These are phyloP conservation scores for Clavispora phyllophila DNA, from an alignment of 805 yeast species.

Conservation along the genomic window DNA sequence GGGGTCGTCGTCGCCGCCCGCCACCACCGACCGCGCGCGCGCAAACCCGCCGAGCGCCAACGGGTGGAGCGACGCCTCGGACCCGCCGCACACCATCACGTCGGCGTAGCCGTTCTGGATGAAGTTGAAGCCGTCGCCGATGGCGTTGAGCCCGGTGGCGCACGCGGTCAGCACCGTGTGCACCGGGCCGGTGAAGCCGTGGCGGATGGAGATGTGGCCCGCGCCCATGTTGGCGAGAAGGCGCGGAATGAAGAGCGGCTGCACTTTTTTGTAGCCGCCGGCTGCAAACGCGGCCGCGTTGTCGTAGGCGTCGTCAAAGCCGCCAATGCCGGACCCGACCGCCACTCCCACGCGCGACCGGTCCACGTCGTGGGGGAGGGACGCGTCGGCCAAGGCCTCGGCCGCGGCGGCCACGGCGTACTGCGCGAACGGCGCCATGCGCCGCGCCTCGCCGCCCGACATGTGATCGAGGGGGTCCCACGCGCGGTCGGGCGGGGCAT, in stretches of 20 bases:
- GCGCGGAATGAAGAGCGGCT: slow-evolving; percentile 84
- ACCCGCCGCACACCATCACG: slow-evolving; percentile 90
- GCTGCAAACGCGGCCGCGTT: slow-evolving; percentile 49
- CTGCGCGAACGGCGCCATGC: slow-evolving; percentile 70
- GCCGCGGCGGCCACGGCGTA: slow-evolving; percentile 71
- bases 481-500: slow-evolving; percentile 13
- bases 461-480: slow-evolving; percentile 54
- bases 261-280: slow-evolving; percentile 58
- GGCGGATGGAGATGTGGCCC: slow-evolving; percentile 78
- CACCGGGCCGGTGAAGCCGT: slow-evolving; percentile 76
- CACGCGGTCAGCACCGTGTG: slow-evolving; percentile 93
- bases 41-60: slow-evolving; percentile 86
- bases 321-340: slow-evolving; percentile 93
- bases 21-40: slow-evolving; percentile 74
- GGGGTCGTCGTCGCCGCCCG: slow-evolving; percentile 60
- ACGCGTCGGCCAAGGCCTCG: slow-evolving; percentile 73
- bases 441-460: slow-evolving; percentile 43
- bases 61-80: slow-evolving; percentile 86
- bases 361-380: slow-evolving; percentile 38
- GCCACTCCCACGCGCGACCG: slow-evolving; percentile 59
- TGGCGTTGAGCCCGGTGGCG: slow-evolving; percentile 91
- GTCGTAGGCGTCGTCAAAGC: slow-evolving; percentile 66
- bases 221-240: slow-evolving; percentile 90
- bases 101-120: slow-evolving; percentile 77
- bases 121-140: slow-evolving; percentile 87